phyloP scores from a whole-genome alignment of 106 monocot species.

The Hemerocallis citrina region DNA sequence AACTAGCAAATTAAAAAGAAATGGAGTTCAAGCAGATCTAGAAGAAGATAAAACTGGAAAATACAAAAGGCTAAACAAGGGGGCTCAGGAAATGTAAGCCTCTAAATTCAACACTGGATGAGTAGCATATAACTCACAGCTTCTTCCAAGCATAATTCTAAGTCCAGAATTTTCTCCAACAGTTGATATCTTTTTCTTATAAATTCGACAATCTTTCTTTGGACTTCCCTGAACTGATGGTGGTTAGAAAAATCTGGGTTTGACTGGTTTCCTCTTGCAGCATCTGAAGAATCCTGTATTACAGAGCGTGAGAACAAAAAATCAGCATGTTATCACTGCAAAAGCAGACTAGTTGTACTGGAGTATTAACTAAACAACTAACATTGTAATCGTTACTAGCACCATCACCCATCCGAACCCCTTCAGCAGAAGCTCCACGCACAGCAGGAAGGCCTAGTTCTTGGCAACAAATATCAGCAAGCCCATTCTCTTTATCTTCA shows the following conservation, averaged over 20 bases:
- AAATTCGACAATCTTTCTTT: slow-evolving; percentile 84
- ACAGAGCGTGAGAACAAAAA: slow-evolving; percentile 10
- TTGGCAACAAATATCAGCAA: slow-evolving; percentile 65
- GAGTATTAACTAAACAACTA: slow-evolving; percentile 4
- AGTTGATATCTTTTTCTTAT: slow-evolving; percentile 83
- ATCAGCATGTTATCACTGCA: not conserved
- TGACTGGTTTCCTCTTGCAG: slow-evolving; percentile 29
- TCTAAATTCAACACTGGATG: too few species aligned
- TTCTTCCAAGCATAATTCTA: slow-evolving; percentile 41
- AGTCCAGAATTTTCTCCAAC: slow-evolving; percentile 70
- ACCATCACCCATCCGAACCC: slow-evolving; percentile 24
- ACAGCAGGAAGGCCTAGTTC: slow-evolving; percentile 66
- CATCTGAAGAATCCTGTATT: slow-evolving; percentile 40
- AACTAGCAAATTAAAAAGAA: too few species aligned
- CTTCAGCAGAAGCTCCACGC: slow-evolving; percentile 25
- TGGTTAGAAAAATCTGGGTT: slow-evolving; percentile 26
- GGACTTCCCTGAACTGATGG: slow-evolving; percentile 60
- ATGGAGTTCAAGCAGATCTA: too few species aligned
- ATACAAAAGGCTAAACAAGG: too few species aligned
- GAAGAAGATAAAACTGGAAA: too few species aligned
- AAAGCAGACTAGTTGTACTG: not conserved
- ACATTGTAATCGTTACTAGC: slow-evolving; percentile 28
- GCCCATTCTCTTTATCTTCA: slow-evolving; percentile 79
- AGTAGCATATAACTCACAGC: slow-evolving; percentile 32
- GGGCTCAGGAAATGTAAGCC: too few species aligned